Conservation (phyloP, 306 rosid genomes). For the Lathyrus oleraceus region DNA sequence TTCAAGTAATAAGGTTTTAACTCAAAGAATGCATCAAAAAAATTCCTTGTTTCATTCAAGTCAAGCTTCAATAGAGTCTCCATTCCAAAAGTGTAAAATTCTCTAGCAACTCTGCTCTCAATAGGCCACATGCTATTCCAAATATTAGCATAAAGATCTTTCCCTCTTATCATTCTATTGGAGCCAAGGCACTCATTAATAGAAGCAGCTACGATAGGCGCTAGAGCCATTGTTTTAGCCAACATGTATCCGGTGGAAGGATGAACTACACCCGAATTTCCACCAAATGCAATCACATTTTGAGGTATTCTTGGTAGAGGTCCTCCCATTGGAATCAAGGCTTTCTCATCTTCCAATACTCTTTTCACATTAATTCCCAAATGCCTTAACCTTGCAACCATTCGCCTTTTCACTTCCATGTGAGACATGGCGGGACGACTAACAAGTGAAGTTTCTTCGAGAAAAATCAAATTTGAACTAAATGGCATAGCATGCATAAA, state of each 20-base stretch:
- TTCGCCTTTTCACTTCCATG: constrained; percentile 59
- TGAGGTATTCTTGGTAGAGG: constrained; percentile 71
- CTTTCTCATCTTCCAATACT: constrained; percentile 74
- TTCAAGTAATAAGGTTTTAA: constrained; percentile 68
- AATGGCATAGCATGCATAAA: constrained; percentile 96
- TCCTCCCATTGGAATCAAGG: constrained; percentile 94
- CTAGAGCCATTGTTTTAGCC: constrained; percentile 63
- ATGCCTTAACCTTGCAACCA: constrained; percentile 82
- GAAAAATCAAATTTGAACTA: constrained; percentile 61
- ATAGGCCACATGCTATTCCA: constrained; percentile 83
- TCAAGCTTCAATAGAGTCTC: constrained; percentile 84
- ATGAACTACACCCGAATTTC: constrained; percentile 74
- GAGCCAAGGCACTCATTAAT: constrained; percentile 76
- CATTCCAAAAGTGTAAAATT: constrained; percentile 83
- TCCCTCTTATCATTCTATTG: constrained; percentile 74
- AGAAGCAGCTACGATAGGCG: constrained; percentile 54
- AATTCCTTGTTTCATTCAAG: constrained; percentile 61
- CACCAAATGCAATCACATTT: constrained; percentile 70
- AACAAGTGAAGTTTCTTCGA: constrained; percentile 86
- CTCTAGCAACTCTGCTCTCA: constrained; percentile 55
- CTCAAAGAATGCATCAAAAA: constrained; percentile 81
- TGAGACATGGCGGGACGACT: constrained; percentile 67
- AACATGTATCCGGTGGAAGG: constrained; percentile 89
- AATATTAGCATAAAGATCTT: constrained; percentile 46
- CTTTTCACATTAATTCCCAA: constrained; percentile 69